Evolutionary conservation across 1,139 yeast species (phyloP).

Genomic region (Lizanozyma gosingica): DNA sequence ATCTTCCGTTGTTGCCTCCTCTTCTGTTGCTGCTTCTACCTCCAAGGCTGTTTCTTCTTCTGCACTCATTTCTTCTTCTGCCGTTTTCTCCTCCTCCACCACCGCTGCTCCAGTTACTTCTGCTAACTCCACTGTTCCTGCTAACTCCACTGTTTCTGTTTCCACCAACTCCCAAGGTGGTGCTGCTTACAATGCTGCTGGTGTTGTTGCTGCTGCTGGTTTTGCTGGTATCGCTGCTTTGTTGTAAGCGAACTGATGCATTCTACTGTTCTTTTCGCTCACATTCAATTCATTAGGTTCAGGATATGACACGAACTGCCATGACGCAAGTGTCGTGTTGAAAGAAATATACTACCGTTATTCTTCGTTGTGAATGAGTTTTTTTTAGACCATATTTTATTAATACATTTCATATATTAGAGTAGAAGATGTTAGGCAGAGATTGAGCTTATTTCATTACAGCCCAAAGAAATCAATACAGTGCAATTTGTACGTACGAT

Average conservation of each 20-base stretch:
- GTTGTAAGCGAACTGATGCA: background rate
- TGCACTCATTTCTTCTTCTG: constrained; percentile 8
- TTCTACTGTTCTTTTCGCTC: background rate
- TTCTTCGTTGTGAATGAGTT: no score
- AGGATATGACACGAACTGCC: no score
- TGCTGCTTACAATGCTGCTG: constrained; percentile 6
- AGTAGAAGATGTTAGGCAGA: no score
- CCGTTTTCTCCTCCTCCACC: constrained; percentile 13
- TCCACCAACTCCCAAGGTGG: constrained; percentile 6
- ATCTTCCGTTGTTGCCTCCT: constrained; percentile 11
- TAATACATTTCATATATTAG: no score
- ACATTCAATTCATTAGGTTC: background rate
- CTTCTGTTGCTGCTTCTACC: constrained; percentile 15
- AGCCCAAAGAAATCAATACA: no score
- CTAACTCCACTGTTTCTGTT: constrained; percentile 5
- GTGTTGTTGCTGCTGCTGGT: background rate
- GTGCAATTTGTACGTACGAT: no score
- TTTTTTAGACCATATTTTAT: no score
- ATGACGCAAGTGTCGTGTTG: no score
- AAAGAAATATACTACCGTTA: no score
- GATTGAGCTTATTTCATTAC: no score
- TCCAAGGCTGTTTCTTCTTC: constrained; percentile 11
- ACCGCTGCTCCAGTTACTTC: constrained; percentile 10
- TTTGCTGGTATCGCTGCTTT: background rate
- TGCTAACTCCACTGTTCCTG: constrained; percentile 8